phyloP scores from a whole-genome alignment of 2,329 filamentous ascomycete species.

The Metarhizium sp. region DNA sequence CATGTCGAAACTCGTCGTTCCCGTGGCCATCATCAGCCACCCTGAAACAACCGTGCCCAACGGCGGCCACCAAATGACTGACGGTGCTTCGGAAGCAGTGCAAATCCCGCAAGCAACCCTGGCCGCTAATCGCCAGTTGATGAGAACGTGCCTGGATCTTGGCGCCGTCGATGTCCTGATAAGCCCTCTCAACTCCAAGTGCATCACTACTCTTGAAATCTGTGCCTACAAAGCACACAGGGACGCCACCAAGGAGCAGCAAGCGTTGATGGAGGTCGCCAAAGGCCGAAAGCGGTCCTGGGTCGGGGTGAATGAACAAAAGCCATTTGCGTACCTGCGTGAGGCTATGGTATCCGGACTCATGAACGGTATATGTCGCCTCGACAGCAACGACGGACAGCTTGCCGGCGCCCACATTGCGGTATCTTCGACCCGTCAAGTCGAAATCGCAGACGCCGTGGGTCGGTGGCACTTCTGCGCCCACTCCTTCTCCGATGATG shows the following conservation, averaged over 20 bases:
- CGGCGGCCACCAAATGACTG: conserved; percentile 24
- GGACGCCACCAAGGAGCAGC: conserved; percentile 64
- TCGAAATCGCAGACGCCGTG: conserved; percentile 57
- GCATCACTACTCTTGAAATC: conserved; percentile 66
- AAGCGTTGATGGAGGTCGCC: conserved; percentile 61
- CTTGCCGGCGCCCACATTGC: conserved; percentile 57
- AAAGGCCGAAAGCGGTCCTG: conserved; percentile 78
- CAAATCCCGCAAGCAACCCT: conserved; percentile 16
- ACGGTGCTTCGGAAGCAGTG: conserved; percentile 27
- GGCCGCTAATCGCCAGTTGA: conserved; percentile 28
- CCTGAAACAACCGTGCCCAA: conserved; percentile 19
- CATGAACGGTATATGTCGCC: conserved; percentile 81
- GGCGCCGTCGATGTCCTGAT: conserved; percentile 81
- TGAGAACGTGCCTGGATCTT: conserved; percentile 70
- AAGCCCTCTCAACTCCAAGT: conserved; percentile 65
- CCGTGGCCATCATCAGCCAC: conserved; percentile 42
- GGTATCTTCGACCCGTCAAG: conserved; percentile 55
- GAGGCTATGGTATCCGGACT: conserved; percentile 90
- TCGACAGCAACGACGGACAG: conserved; percentile 51
- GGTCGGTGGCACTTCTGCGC: conserved; percentile 83
- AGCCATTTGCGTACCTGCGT: conserved; percentile 80
- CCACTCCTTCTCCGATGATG: conserved; percentile 82
- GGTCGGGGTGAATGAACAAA: conserved; percentile 78
- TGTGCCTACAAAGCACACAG: conserved; percentile 78
- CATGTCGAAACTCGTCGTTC: conserved; percentile 46